Base-by-base conservation (phyloP, 352 stramenopile genomes). In the Pythium periplocum region DNA sequence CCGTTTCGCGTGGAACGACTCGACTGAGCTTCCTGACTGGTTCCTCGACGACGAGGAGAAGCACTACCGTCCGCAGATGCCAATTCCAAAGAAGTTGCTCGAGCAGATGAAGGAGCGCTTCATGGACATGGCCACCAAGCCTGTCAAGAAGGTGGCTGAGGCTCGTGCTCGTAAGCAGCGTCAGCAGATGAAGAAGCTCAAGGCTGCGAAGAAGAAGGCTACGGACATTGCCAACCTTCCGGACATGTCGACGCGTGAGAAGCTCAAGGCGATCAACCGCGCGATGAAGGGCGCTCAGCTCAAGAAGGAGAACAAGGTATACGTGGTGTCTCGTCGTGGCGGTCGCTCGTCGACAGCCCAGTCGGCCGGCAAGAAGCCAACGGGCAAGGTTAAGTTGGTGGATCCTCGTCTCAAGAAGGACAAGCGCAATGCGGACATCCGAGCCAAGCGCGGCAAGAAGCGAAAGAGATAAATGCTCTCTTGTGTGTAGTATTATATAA, bases 61-160 rank as follows among this genome's bases (percentile, higher is more conserved):
- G 57, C 93, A 99, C 75, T 98, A 99, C 69, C 87, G 97, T 33
- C 97, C 97, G 8, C 96, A 99, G 75, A 78, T 99, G 32, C 96
- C 96, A 11, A 98, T 99, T 49, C 91, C 74, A 48, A 96, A 97
- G 65, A 86, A 93, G 26, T 80, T 99, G n/a, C 59, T 99, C 47
- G 93, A 97, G 4, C 96, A 99, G 63, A 99, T 99, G 92, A 98
- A 98, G 63, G 84, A 97, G 43, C 82, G 93, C 33, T 98, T 99
- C 68, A 86, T 98, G 66, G 92, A 96, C 40, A 83, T 99, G 63
- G 89, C 96, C 1, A 93, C 85, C 0, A 99, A 98, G 67, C 96
- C 96, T 3, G 98, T 99, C 46, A 98, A 98, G 61, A 99, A 99
- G 79, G 97, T 99, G 5, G 97, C 96, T 1, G 97, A 99, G 63